Percentiles rank a stretch among this genome's conserved stretches.
Evolutionary conservation across 2,329 filamentous ascomycete species (phyloP).

Genomic region (Botryosphaeria dothidea): DNA sequence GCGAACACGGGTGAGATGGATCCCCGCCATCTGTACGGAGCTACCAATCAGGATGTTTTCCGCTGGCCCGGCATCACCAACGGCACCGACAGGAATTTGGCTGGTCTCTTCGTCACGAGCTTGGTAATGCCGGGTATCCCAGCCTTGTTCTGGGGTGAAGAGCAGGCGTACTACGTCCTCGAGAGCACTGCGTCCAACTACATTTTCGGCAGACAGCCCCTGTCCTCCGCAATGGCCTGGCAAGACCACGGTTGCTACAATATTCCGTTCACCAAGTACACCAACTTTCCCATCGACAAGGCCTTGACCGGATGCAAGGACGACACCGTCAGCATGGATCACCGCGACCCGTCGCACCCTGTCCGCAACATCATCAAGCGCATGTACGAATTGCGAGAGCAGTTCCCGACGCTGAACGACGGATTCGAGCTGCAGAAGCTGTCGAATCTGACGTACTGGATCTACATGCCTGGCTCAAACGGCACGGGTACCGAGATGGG

Average conservation of each 20-base stretch:
- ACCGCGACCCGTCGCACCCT: constrained; percentile 63
- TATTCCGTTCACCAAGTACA: constrained; percentile 58
- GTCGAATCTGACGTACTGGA: constrained; percentile 53
- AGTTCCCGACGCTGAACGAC: constrained; percentile 61
- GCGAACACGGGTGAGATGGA: constrained; percentile 63
- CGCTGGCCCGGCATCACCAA: constrained; percentile 62
- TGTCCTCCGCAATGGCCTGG: constrained; percentile 64
- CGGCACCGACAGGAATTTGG: constrained; percentile 58
- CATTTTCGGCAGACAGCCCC: constrained; percentile 64
- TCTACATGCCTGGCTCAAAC: constrained; percentile 26
- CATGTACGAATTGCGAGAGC: constrained; percentile 61
- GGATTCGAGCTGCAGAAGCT: constrained; percentile 58
- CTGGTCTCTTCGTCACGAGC: constrained; percentile 61
- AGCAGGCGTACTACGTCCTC: constrained; percentile 63
- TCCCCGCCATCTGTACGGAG: constrained; percentile 65
- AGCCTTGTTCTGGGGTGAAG: constrained; percentile 63
- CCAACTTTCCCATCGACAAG: constrained; percentile 58
- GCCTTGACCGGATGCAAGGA: constrained; percentile 59
- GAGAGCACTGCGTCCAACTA: constrained; percentile 67
- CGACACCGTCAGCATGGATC: constrained; percentile 58
- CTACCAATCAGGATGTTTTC: constrained; percentile 67
- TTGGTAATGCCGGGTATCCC: constrained; percentile 63
- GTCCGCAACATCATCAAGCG: constrained; percentile 62
- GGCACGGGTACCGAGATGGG: constrained; percentile 28
- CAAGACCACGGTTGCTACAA: constrained; percentile 65